Percentiles rank a stretch among this genome's conserved stretches.
These are phyloP conservation scores for Sclerospora graminicola DNA, from an alignment of 352 stramenopile genomes.

Conservation along the genomic window DNA sequence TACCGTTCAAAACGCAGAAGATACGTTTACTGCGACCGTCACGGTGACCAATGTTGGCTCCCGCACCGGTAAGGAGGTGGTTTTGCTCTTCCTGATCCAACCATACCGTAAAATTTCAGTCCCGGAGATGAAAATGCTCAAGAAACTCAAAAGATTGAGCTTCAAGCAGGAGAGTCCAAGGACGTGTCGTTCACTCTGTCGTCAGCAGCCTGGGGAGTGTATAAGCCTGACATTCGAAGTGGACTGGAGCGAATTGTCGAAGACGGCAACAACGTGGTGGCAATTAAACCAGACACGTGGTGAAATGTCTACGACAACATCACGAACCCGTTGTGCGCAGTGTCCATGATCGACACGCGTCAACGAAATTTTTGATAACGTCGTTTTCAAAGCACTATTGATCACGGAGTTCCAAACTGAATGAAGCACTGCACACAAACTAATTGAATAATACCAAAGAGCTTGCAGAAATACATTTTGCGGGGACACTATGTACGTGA, in stretches of 20 bases:
- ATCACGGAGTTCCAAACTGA: too few species aligned
- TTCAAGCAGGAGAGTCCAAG: conserved; percentile 31
- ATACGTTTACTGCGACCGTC: conserved; percentile 27
- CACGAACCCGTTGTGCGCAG: too few species aligned
- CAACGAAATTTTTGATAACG: too few species aligned
- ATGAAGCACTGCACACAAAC: too few species aligned
- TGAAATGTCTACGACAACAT: conserved; percentile 63
- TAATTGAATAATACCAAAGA: too few species aligned
- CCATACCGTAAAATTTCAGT: conserved; percentile 43
- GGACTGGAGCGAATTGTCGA: conserved; percentile 42
- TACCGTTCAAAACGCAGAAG: too few species aligned
- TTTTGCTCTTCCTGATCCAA: conserved; percentile 74
- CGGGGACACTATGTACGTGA: too few species aligned
- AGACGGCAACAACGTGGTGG: conserved; percentile 50
- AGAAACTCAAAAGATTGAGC: conserved; percentile 57
- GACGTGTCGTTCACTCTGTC: conserved; percentile 36
- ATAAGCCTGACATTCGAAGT: conserved; percentile 34
- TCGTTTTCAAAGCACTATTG: too few species aligned
- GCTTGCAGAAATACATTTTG: too few species aligned
- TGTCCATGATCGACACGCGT: too few species aligned
- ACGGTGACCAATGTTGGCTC: conserved; percentile 58
- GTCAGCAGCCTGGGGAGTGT: conserved; percentile 45
- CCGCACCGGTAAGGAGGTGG: too few species aligned
- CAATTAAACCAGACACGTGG: conserved; percentile 50
- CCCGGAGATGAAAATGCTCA: too few species aligned